phyloP scores from a whole-genome alignment of 2,329 filamentous ascomycete genomes.

The Sporothrix inflata region DNA sequence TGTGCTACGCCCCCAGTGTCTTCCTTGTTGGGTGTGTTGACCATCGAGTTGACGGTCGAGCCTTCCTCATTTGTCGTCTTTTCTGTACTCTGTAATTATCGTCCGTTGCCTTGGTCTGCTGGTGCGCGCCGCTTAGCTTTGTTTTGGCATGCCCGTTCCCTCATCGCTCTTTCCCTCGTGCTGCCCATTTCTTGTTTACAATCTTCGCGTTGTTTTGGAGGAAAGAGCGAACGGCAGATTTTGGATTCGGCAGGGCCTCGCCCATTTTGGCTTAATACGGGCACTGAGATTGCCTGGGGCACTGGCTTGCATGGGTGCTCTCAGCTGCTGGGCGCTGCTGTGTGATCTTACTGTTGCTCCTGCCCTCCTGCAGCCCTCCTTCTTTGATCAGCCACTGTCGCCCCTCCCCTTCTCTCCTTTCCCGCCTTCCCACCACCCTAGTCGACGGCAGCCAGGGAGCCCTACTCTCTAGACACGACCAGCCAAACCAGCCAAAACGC shows the following conservation, averaged over 20 bases:
- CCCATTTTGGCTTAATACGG: constrained; percentile 5
- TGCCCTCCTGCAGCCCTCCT: constrained; percentile 6
- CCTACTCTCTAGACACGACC: constrained; percentile 24
- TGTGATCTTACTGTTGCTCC: constrained; percentile 12
- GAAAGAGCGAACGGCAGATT: constrained; percentile 4
- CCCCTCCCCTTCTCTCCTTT: constrained; percentile 14
- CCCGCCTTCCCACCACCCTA: constrained; percentile 20
- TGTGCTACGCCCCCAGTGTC: not conserved
- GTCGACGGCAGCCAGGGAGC: constrained; percentile 11
- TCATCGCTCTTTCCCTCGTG: constrained; percentile 1
- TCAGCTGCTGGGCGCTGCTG: not conserved
- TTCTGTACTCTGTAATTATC: no score
- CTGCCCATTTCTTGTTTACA: constrained; percentile 20
- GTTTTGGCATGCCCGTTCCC: not conserved
- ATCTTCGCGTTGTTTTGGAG: not conserved
- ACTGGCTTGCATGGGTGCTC: not conserved
- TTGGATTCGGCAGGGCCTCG: not conserved
- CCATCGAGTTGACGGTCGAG: not conserved
- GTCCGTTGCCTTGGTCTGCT: not conserved
- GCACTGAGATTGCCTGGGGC: constrained; percentile 7
- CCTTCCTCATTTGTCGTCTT: not conserved
- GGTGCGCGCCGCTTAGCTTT: not conserved
- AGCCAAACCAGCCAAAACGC: not conserved
- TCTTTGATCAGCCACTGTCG: constrained; percentile 19
- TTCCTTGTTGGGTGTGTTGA: not conserved